Evolutionary conservation across 768 basidiomycete genomes (phyloP), one percentile per base, ranked within the genome.

Genomic region (Agaricus blazei): DNA sequence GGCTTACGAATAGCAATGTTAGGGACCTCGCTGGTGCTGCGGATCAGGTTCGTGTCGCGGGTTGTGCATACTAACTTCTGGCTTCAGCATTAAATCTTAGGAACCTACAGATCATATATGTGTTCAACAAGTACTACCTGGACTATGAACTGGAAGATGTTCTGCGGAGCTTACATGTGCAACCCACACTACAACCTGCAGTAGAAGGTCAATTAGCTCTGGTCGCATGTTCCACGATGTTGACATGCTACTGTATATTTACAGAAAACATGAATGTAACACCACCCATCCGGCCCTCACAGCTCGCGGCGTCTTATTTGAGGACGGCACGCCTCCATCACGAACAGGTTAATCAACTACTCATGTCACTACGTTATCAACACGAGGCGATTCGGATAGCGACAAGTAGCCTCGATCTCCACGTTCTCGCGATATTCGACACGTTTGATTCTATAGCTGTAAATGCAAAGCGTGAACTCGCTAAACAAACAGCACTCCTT

Each of bases 121-220:
- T 93, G 4, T 93, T 89, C 71, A 93, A 92, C 70, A 90, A 90
- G 63, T 74, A 80, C 63, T 88, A 87, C 62, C 77, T 93, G 37
- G 88, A 90, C 59, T 74, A 82, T 43, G 83, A 87, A 48, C 53
- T 87, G 28, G 80, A 85, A 1, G 79, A 86, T 42, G 84, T 89
- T 26, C 67, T 91, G 14, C 74, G 68, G n/a, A 77, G 81, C 41
- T 77, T 93, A n/a, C 76, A 70, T 14, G 72, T 83, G 15, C 78
- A 84, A 43, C 74, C 88, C 2, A 75, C 77, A 15, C 62, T 88
- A 24, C 86, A 90, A 59, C 83, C 85, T n/a, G 76, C 80, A 15
- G 79, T 88, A 58, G 87, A 90, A 70, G 86, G 90, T 87, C 55
- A 52, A 74, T 62, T 7, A 8, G 7, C 3, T 12, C 9, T 47